Conservation (phyloP, 768 basidiomycete genomes). For the Coprinellus aureogranulatus region DNA sequence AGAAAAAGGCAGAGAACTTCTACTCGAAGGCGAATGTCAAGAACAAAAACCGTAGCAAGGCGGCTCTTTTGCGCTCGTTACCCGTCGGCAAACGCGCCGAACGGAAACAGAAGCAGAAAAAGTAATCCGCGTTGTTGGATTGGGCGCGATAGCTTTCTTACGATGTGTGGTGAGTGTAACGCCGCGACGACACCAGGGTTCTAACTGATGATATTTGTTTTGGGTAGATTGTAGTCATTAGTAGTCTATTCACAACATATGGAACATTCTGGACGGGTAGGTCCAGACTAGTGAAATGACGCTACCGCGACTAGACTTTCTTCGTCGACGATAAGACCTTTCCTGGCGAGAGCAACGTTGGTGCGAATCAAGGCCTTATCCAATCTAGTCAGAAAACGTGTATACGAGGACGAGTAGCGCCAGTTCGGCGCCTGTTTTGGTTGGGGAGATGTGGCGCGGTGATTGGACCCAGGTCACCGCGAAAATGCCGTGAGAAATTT, state of each 20-base stretch:
- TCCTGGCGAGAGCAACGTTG: not conserved
- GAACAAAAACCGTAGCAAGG: constrained; percentile 75
- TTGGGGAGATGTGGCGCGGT: too few species aligned
- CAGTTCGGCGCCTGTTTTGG: constrained; percentile 12
- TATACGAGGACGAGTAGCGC: constrained; percentile 12
- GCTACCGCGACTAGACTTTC: not conserved
- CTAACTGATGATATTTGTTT: constrained; percentile 6
- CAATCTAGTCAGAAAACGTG: not conserved
- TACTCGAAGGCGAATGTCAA: constrained; percentile 83
- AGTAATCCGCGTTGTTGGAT: constrained; percentile 12
- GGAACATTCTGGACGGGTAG: constrained; percentile 8
- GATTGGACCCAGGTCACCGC: not conserved
- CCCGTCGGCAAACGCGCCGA: constrained; percentile 51
- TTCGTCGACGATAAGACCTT: not conserved
- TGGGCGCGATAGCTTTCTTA: constrained; percentile 2
- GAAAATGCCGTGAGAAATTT: constrained; percentile 37
- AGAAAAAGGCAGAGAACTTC: constrained; percentile 90
- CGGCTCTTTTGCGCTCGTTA: constrained; percentile 56
- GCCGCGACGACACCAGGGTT: not conserved
- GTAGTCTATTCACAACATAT: not conserved
- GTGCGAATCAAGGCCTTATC: not conserved
- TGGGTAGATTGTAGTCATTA: constrained; percentile 5
- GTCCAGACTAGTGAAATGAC: not conserved
- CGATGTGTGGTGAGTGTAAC: not conserved
- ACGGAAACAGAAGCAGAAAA: constrained; percentile 20